phyloP scores from a whole-genome alignment of 768 basidiomycete genomes.

The Lentinula detonsa region DNA sequence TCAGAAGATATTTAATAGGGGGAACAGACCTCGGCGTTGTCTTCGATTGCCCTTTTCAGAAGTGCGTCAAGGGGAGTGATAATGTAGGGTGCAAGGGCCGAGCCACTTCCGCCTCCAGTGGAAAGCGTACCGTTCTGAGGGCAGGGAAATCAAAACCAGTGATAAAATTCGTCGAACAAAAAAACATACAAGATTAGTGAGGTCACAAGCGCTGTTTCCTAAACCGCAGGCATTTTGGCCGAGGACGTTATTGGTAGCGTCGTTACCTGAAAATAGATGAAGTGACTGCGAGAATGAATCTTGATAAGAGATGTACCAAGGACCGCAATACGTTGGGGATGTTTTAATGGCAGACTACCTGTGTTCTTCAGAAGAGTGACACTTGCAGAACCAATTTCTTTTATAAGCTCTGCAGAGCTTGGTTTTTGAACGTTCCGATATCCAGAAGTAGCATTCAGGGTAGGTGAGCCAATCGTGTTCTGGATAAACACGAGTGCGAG shows the following conservation, averaged over 20 bases:
- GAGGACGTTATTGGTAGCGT: slow-evolving; percentile 25
- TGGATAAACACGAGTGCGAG: background rate
- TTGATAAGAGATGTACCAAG: background rate
- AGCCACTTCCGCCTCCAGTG: slow-evolving; percentile 2
- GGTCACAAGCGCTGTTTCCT: background rate
- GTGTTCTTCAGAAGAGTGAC: slow-evolving; percentile 42
- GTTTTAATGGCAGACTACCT: slow-evolving; percentile 5
- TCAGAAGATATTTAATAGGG: background rate
- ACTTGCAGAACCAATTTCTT: slow-evolving; percentile 35
- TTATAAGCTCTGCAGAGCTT: slow-evolving; percentile 23
- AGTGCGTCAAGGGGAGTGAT: slow-evolving; percentile 1
- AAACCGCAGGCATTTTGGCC: slow-evolving; percentile 32
- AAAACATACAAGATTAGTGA: background rate
- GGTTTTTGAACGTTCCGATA: slow-evolving; percentile 1
- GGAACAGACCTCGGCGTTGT: background rate
- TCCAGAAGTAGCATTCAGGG: background rate
- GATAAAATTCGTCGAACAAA: background rate
- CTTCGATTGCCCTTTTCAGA: background rate
- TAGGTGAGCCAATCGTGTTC: background rate
- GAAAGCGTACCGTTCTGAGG: slow-evolving; percentile 13
- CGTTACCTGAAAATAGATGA: slow-evolving; percentile 19
- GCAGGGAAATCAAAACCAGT: background rate
- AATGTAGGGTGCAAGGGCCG: background rate
- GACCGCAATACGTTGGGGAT: slow-evolving; percentile 1
- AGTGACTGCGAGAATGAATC: background rate